phyloP scores from a whole-genome alignment of 192 early-diverging fungal genomes.

The Coemansia sp. region DNA sequence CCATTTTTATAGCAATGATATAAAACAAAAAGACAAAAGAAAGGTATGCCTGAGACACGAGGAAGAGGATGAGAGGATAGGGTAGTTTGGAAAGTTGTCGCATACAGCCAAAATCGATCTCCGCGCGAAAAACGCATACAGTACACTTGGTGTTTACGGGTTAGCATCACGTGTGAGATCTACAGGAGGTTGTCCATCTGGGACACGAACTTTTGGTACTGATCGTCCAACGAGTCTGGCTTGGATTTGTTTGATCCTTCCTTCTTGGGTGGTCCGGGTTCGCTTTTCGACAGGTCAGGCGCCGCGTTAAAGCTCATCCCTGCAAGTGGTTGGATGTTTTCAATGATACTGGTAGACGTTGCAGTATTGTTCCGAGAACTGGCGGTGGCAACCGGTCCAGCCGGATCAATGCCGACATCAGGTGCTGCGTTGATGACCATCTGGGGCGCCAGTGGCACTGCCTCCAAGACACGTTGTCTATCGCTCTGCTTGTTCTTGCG shows the following conservation, averaged over 20 bases:
- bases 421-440: conserved; percentile 72
- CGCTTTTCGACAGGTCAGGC: background rate
- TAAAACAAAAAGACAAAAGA: background rate
- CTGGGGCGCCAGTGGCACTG: conserved; percentile 55
- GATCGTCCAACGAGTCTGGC: conserved; percentile 53
- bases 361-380: conserved; percentile 1
- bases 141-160: conserved; percentile 6
- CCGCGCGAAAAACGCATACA: background rate
- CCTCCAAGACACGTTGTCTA: conserved; percentile 33
- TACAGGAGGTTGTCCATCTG: conserved; percentile 53
- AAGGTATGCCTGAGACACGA: background rate
- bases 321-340: conserved; percentile 1
- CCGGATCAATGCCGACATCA: conserved; percentile 56
- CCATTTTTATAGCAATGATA: conserved; percentile 14
- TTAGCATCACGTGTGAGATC: conserved; percentile 7
- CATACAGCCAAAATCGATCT: no score
- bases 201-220: conserved; percentile 66
- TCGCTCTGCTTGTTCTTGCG: conserved; percentile 54
- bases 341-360: conserved; percentile 12
- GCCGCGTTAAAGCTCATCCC: conserved; percentile 16
- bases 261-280: background rate
- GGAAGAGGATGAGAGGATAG: no score
- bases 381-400: background rate
- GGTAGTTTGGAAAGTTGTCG: no score
- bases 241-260: conserved; percentile 6